A percentile compares a stretch with the other conserved stretches of the same genome.
Conservation (phyloP, 805 yeast genomes). For the Candida rishiriensis region DNA sequence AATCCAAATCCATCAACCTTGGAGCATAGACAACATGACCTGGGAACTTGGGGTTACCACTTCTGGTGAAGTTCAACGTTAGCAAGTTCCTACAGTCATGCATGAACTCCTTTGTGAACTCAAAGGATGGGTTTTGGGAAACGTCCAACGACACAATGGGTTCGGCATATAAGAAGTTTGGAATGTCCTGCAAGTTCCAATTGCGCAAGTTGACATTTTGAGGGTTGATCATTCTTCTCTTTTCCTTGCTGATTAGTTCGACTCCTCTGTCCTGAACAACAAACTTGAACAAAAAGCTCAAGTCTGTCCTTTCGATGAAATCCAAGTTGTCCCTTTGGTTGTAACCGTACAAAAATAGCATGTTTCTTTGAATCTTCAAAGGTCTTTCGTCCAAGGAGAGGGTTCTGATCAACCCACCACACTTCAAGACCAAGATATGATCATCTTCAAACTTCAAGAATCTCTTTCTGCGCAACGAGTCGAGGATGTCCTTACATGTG, state of each 20-base stretch:
- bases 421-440: slow-evolving; percentile 67
- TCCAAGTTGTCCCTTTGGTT: slow-evolving; percentile 70
- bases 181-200: slow-evolving; percentile 76
- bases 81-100: slow-evolving; percentile 71
- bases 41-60: slow-evolving; percentile 74
- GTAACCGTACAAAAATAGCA: slow-evolving; percentile 74
- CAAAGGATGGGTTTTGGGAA: slow-evolving; percentile 81
- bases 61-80: slow-evolving; percentile 62
- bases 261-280: slow-evolving; percentile 69
- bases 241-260: slow-evolving; percentile 29
- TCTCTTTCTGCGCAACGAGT: slow-evolving; percentile 70
- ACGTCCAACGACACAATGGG: slow-evolving; percentile 80
- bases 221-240: slow-evolving; percentile 47
- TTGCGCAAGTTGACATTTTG: slow-evolving; percentile 70
- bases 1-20: slow-evolving; percentile 59
- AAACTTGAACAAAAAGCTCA: slow-evolving; percentile 78
- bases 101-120: slow-evolving; percentile 78
- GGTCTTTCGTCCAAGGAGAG: slow-evolving; percentile 73
- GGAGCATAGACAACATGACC: slow-evolving; percentile 64
- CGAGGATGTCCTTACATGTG: slow-evolving; percentile 69
- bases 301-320: slow-evolving; percentile 78
- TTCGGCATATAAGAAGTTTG: slow-evolving; percentile 75
- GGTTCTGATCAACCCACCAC: slow-evolving; percentile 73
- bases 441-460: slow-evolving; percentile 66
- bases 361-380: slow-evolving; percentile 66